These are phyloP conservation scores for Hymenoscyphus infarciens DNA, from an alignment of 2,329 filamentous ascomycete genomes.

Conservation along the genomic window DNA sequence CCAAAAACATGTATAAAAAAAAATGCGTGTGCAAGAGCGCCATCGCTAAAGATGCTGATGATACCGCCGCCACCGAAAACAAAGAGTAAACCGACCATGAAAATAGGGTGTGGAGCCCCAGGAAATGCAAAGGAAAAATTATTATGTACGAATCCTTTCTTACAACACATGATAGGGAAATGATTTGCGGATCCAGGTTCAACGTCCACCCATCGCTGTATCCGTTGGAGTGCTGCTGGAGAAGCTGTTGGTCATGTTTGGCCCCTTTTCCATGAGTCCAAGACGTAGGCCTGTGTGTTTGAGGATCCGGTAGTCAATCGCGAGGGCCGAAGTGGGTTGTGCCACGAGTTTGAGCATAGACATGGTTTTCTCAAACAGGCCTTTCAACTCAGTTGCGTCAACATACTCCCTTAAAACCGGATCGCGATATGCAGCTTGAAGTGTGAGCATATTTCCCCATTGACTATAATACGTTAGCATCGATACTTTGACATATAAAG, in stretches of 20 bases:
- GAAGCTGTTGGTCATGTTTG: slow-evolving; percentile 20
- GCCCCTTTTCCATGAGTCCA: slow-evolving; percentile 18
- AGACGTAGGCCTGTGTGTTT: slow-evolving; percentile 34
- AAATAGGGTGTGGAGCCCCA: background rate
- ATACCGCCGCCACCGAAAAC: background rate
- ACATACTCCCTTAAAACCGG: slow-evolving; percentile 57
- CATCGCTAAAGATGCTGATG: slow-evolving; percentile 13
- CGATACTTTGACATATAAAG: background rate
- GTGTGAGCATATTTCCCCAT: slow-evolving; percentile 94
- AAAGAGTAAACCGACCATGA: background rate
- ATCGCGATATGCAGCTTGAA: slow-evolving; percentile 75
- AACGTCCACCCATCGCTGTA: slow-evolving; percentile 10
- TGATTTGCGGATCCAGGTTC: background rate
- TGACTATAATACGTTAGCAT: slow-evolving; percentile 55
- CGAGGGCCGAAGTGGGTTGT: slow-evolving; percentile 71
- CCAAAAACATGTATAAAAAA: background rate
- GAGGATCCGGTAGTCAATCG: slow-evolving; percentile 72
- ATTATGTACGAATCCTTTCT: background rate
- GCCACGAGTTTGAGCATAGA: slow-evolving; percentile 67
- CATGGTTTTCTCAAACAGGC: slow-evolving; percentile 71
- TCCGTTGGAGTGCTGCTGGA: slow-evolving; percentile 22
- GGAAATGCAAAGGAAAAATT: background rate
- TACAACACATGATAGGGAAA: background rate
- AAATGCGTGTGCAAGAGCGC: slow-evolving; percentile 6
- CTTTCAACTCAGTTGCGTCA: slow-evolving; percentile 49